Base-by-base conservation (phyloP, 768 basidiomycete species). In the Podaxis sp. region DNA sequence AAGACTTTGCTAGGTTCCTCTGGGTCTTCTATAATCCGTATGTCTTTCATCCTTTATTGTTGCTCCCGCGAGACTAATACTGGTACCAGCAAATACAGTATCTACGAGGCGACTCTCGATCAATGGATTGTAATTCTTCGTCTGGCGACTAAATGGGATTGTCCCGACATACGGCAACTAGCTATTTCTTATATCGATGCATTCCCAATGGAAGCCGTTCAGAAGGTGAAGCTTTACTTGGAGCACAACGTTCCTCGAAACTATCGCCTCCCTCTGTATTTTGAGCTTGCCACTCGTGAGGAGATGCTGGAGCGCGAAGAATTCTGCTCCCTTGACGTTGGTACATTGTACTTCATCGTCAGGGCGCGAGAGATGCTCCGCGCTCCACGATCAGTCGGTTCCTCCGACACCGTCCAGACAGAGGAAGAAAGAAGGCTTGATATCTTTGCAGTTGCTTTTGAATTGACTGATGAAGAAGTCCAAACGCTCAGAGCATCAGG, bases 121-220 rank as follows among this genome's bases (percentile, higher is more conserved):
- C 79, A 80, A 9, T 90, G 89, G 89, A 70, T 71, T 0, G 72
- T 69, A 0, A 82, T 90, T 44, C 69, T 90, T 0, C 70, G 66
- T 0, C 80, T 90, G 0, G 75, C 87, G 0, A 72, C 81, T 14
- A 65, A 72, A 3, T 90, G 87, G 87, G 47, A 64, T 0, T 89
- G 89, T 60, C 62, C 62, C 0, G 77, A 83, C 40, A 77, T 87
- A 5, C 77, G 78, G 74, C 28, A 65, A 61, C 47, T 82, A 77
- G 84, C 86, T 0, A 70, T 87, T 2, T 25, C 42, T 0, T 21
- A 46, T 5, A 61, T 61, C 35, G 35, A 53, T 13, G 5, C 44
- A 38, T 27, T 51, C 5, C n/a, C 50, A 13, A 18, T 50, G n/a
- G 48, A 47, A n/a, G 14, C 36, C 9, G 18, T 57, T 13, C 28